These are phyloP conservation scores for Cladobotryum mycophilum DNA, from an alignment of 2,329 filamentous ascomycete species.

Conservation along the genomic window DNA sequence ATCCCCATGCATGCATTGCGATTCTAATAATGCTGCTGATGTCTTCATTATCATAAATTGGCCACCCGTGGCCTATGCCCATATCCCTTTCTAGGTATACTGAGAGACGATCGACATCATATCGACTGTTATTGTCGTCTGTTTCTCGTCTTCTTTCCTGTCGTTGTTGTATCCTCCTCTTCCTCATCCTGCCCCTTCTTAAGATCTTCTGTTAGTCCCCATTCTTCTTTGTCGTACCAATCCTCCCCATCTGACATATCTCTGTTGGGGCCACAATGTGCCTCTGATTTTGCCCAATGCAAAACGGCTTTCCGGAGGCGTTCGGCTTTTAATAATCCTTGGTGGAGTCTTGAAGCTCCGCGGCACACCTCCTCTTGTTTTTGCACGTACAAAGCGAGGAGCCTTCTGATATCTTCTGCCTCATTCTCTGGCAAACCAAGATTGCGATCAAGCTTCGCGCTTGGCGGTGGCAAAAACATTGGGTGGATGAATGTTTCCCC, in stretches of 20 bases:
- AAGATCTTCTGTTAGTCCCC: conserved; percentile 65
- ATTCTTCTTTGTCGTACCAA: conserved; percentile 80
- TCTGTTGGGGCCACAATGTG: conserved; percentile 56
- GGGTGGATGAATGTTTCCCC: conserved; percentile 61
- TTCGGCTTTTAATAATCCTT: conserved; percentile 66
- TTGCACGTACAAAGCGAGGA: conserved; percentile 71
- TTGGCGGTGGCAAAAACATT: conserved; percentile 61
- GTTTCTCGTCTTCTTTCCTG: conserved; percentile 56
- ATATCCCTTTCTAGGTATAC: too few species aligned
- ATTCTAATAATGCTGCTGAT: too few species aligned
- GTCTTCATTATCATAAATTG: too few species aligned
- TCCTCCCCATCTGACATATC: conserved; percentile 87
- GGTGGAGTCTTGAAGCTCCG: conserved; percentile 59
- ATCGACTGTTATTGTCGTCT: conserved; percentile 30
- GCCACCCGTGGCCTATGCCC: too few species aligned
- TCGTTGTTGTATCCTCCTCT: conserved; percentile 62
- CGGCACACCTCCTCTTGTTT: conserved; percentile 81
- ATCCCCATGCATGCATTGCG: too few species aligned
- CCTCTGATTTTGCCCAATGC: conserved; percentile 73
- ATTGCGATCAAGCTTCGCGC: conserved; percentile 60
- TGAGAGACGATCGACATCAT: not conserved
- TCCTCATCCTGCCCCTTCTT: conserved; percentile 80
- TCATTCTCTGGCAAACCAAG: conserved; percentile 65
- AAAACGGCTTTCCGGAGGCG: conserved; percentile 65
- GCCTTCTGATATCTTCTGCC: conserved; percentile 69